These are phyloP conservation scores for Daucus carota DNA, from an alignment of 129 eudicot genomes.

Conservation along the genomic window DNA sequence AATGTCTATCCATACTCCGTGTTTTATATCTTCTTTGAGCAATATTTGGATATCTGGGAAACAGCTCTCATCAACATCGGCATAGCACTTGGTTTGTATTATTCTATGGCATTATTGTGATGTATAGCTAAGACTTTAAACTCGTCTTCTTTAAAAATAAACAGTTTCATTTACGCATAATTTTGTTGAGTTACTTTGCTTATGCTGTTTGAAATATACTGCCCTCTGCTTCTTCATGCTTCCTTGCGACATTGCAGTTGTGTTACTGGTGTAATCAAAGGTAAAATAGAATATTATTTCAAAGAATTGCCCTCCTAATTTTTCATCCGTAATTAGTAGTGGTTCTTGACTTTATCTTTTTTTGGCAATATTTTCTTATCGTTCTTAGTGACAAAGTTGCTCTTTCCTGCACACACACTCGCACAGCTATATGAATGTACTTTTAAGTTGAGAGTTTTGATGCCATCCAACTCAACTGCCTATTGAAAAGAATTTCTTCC, in stretches of 20 bases:
- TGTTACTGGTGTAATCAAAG: not conserved
- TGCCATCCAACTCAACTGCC: not conserved
- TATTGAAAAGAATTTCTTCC: not conserved
- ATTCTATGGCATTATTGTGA: constrained; percentile 6
- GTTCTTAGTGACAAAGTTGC: not conserved
- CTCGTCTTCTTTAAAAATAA: not conserved
- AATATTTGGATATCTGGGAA: constrained; percentile 60
- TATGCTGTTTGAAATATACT: not conserved
- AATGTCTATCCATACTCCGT: constrained; percentile 58
- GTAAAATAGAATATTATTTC: not conserved
- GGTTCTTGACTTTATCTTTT: not conserved
- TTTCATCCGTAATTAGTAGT: not conserved
- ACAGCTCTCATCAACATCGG: constrained; percentile 61
- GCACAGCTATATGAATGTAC: not conserved
- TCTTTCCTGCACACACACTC: not conserved
- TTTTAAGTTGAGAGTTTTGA: not conserved
- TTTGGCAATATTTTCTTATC: not conserved
- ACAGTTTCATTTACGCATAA: not conserved
- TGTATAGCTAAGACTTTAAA: not conserved
- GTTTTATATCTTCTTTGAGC: constrained; percentile 63
- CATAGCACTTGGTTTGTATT: constrained; percentile 53
- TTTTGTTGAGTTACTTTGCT: not conserved
- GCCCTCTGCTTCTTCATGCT: not conserved
- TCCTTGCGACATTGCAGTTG: not conserved
- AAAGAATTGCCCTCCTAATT: not conserved